Percentiles rank a stretch among this genome's conserved stretches.
phyloP scores from a whole-genome alignment of 768 basidiomycete genomes.

The Leccinum subgranulosum region DNA sequence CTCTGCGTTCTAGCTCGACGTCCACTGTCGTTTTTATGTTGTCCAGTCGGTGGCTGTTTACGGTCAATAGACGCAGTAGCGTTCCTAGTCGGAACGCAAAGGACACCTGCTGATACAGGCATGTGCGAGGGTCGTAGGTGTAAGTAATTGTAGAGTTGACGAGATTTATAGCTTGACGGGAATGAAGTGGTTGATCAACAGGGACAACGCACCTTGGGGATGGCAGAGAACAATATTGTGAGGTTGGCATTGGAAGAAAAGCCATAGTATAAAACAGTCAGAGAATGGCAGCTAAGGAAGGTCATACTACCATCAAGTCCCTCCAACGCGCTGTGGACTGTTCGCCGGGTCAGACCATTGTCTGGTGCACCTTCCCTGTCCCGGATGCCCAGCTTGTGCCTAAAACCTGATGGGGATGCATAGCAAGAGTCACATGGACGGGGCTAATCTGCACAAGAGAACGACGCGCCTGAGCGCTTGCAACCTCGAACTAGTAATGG shows the following conservation, averaged over 20 bases:
- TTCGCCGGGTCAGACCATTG: slow-evolving; percentile 6
- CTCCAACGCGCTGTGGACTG: slow-evolving; percentile 21
- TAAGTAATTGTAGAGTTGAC: slow-evolving; percentile 76
- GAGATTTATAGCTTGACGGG: slow-evolving; percentile 44
- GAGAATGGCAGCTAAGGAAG: neutral
- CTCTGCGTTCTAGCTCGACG: slow-evolving; percentile 45
- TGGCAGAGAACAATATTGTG: slow-evolving; percentile 71
- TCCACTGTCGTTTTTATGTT: slow-evolving; percentile 41
- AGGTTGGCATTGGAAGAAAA: slow-evolving; percentile 41
- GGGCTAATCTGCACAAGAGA: neutral
- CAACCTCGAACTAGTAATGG: too few relatives aligned
- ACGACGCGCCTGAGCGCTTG: slow-evolving; percentile 11
- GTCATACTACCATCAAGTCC: slow-evolving; percentile 23
- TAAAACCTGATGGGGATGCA: slow-evolving; percentile 18
- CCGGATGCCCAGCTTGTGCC: slow-evolving; percentile 17
- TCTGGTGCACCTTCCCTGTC: slow-evolving; percentile 11
- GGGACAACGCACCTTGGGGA: slow-evolving; percentile 58
- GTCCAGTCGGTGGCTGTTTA: slow-evolving; percentile 49
- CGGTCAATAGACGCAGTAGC: slow-evolving; percentile 42
- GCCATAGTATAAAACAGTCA: slow-evolving; percentile 33
- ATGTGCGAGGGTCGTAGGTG: slow-evolving; percentile 69
- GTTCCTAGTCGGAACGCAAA: too few relatives aligned
- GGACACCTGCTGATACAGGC: slow-evolving; percentile 70
- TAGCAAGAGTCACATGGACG: slow-evolving; percentile 6
- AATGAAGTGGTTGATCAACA: neutral